Evolutionary conservation across 1,284 basidiomycete genomes (phyloP), one percentile per base, ranked within the genome.

Genomic region (Mycena sp.): DNA sequence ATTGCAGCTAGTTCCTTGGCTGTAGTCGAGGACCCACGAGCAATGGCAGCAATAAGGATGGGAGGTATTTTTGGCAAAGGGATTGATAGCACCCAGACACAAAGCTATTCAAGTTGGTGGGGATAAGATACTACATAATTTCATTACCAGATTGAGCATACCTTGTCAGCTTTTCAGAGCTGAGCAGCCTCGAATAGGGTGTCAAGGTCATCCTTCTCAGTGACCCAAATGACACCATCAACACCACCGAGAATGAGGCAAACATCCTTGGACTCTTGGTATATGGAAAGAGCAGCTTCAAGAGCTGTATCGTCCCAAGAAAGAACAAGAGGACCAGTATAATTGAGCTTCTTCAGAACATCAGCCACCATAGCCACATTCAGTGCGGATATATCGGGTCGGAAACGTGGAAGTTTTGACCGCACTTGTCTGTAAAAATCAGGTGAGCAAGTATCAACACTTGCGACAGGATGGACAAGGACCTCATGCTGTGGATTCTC

Each of bases 231-330:
- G 19, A 26, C 25, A 26, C 56, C 56, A 10, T 41, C 56, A 16
- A 14, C 23, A 12, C 23, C 25, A 6, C 56, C 56, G 21, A 58
- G 35, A n/a, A 58, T 58, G 17, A 49, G 16, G 21, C 0, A n/a
- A n/a, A n/a, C n/a, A n/a, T n/a, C n/a, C n/a, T n/a, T n/a, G n/a
- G n/a, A n/a, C n/a, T n/a, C n/a, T n/a, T n/a, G n/a, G n/a, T n/a
- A n/a, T n/a, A n/a, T n/a, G n/a, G n/a, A n/a, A n/a, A n/a, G n/a
- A n/a, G 58, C 59, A 11, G 65, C 35, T 25, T 70, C 55, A 1
- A 75, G 64, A 12, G 69, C 58, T 0, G 70, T 67, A 51, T 72
- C 71, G 32, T 70, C 71, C 61, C 68, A 73, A 0, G 65, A 61
- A 3, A 73, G 58, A 12, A 46, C 63, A 25, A 68, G 4, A 0